Evolutionary conservation across 1,284 basidiomycete genomes (phyloP), one percentile per base, ranked within the genome.

Genomic region (Trametes hirsuta): DNA sequence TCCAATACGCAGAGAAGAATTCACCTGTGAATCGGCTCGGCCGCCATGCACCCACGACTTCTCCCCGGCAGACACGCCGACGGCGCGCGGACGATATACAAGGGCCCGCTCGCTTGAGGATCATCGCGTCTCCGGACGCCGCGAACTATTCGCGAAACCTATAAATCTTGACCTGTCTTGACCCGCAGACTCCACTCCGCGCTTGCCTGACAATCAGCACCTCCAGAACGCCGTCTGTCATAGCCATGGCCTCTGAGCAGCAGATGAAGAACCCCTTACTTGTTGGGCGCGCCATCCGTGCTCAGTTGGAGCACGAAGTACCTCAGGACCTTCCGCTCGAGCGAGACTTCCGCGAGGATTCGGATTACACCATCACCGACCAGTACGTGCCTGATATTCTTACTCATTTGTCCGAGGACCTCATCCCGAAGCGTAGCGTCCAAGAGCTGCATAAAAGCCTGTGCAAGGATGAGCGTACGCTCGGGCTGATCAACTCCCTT

Each of bases 261-360:
- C 71, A 72, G 60, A 76, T 76, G 74, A 75, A 71, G 63, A 69
- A 77, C 58, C 75, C 75, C n/a, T 68, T 74, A 30, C 68, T 70
- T 46, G 74, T 76, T 41, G 75, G 75, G 49, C 74, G 71, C 50
- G 74, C 74, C 39, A 77, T 77, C 49, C 72, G 75, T 14, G 73
- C 73, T 10, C 75, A 77, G 65, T 68, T 75, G 45, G 71, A 74
- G 61, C 59, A 73, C 48, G 71, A 74, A 52, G 71, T 77, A 10
- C 75, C 75, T 4, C 58, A 65, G 53, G 75, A 76, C 60, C 63
- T 77, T 35, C 74, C 75, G 15, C 71, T 77, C 24, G 74, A 75
- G 58, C 70, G 65, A 54, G 75, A 76, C 62, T 76, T 76, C 62
- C 70, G 69, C 44, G 75, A 75, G 52, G 69, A 65, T 47, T 66